Conservation (phyloP, 2,329 filamentous ascomycete species). For the Alternaria sp. region DNA sequence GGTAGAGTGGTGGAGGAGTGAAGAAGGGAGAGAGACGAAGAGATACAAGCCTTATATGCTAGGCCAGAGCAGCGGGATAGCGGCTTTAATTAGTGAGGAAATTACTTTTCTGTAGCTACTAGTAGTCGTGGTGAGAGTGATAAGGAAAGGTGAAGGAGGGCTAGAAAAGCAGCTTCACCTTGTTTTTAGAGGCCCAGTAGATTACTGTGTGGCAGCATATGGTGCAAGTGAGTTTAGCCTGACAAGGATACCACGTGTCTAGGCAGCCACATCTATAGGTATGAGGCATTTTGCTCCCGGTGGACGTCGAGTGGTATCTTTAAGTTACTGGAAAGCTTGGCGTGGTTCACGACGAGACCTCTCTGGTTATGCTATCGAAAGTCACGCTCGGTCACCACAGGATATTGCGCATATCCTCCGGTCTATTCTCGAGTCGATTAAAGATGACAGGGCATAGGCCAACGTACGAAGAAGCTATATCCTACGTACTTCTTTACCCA, state of each 20-base stretch:
- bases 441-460: not conserved
- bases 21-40: not conserved
- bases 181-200: not conserved
- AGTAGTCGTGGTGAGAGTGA: conserved; percentile 9
- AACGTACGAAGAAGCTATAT: conserved; percentile 59
- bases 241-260: not conserved
- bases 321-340: not conserved
- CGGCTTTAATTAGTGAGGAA: not conserved
- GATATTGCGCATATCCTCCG: not conserved
- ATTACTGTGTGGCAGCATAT: not conserved
- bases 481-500: conserved; percentile 84
- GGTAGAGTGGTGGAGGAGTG: not conserved
- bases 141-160: conserved; percentile 7
- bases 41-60: not conserved
- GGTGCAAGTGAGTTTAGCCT: not conserved
- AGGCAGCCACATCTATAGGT: not conserved
- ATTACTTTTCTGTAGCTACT: not conserved
- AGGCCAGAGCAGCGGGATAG: not conserved
- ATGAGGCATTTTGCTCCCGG: not conserved
- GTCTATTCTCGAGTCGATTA: not conserved
- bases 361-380: not conserved
- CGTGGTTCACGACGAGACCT: not conserved
- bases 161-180: not conserved
- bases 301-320: not conserved
- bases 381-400: not conserved